Evolutionary conservation across 2,329 filamentous ascomycete species (phyloP).

Genomic region (Pseudohalonectria lignicola): DNA sequence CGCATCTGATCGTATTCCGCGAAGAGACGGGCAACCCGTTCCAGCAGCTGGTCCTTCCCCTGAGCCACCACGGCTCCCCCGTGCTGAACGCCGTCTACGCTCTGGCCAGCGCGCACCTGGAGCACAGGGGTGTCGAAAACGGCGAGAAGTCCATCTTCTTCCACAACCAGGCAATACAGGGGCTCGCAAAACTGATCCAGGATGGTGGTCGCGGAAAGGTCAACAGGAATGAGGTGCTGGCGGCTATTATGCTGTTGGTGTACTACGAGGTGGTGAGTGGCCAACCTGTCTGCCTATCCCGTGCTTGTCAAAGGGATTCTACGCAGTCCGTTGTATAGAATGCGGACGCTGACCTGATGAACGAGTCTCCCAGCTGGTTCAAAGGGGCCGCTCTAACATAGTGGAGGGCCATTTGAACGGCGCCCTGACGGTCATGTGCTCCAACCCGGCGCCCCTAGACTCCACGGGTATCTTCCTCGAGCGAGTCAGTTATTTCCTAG

Average conservation of each 20-base stretch:
- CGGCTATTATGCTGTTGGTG: conserved; percentile 49
- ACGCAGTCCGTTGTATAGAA: no score
- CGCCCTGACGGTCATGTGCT: conserved; percentile 49
- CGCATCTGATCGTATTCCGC: conserved; percentile 53
- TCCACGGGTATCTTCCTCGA: conserved; percentile 47
- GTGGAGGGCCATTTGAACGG: conserved; percentile 51
- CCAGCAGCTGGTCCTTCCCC: conserved; percentile 49
- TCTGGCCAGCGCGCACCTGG: conserved; percentile 72
- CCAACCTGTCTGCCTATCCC: no score
- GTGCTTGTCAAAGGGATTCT: no score
- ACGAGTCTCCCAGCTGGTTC: conserved; percentile 51
- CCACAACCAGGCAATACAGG: conserved; percentile 48
- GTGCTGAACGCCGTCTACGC: conserved; percentile 80
- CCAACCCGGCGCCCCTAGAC: conserved; percentile 29
- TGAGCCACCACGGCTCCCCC: conserved; percentile 36
- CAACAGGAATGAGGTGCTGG: conserved; percentile 46
- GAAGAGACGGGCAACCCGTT: conserved; percentile 54
- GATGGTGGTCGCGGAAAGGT: conserved; percentile 21
- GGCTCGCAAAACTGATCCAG: conserved; percentile 43
- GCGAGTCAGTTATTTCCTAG: conserved; percentile 28
- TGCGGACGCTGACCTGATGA: no score
- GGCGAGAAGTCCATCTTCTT: conserved; percentile 48
- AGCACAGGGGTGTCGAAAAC: conserved; percentile 43
- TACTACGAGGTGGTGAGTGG: conserved; percentile 52
- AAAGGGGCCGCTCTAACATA: conserved; percentile 46